These are phyloP conservation scores for Lactarius vividus DNA, from an alignment of 768 basidiomycete genomes.

Conservation along the genomic window DNA sequence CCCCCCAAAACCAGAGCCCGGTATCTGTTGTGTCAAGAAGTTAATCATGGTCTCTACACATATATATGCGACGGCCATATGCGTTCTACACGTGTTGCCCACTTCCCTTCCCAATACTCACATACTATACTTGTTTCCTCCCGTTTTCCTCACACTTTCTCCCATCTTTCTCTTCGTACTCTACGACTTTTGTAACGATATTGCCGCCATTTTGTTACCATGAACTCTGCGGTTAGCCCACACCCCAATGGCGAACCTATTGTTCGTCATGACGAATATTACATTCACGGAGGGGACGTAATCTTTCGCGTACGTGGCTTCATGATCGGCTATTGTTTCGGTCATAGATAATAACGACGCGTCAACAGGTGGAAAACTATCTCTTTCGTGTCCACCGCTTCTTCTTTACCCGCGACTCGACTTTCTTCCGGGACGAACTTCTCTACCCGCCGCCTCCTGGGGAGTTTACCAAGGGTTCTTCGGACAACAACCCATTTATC, in stretches of 20 bases:
- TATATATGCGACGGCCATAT: constrained; percentile 29
- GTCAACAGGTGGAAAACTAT: constrained; percentile 21
- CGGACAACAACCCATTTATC: constrained; percentile 33
- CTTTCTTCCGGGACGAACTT: constrained; percentile 33
- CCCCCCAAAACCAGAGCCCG: constrained; percentile 9
- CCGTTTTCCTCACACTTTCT: not conserved
- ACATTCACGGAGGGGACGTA: constrained; percentile 53
- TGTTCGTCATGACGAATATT: constrained; percentile 41
- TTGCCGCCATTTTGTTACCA: constrained; percentile 13
- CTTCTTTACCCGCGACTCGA: constrained; percentile 36
- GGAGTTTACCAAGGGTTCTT: constrained; percentile 32
- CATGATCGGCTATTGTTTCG: not conserved
- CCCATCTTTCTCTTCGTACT: constrained; percentile 1
- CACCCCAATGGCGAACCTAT: constrained; percentile 29
- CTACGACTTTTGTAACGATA: constrained; percentile 22
- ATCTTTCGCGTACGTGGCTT: constrained; percentile 33
- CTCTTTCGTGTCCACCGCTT: constrained; percentile 29
- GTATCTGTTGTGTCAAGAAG: constrained; percentile 20
- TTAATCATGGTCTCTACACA: constrained; percentile 13
- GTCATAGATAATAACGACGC: constrained; percentile 4
- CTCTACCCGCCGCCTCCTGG: constrained; percentile 30
- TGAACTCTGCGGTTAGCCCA: constrained; percentile 24
- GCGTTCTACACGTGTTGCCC: constrained; percentile 28
- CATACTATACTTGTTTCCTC: not conserved
- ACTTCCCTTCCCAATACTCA: constrained; percentile 21